A percentile compares a stretch with the other conserved stretches of the same genome.
Evolutionary conservation across 495 filamentous ascomycete genomes (phyloP).

Genomic region (Hyaloscypha finlandica): DNA sequence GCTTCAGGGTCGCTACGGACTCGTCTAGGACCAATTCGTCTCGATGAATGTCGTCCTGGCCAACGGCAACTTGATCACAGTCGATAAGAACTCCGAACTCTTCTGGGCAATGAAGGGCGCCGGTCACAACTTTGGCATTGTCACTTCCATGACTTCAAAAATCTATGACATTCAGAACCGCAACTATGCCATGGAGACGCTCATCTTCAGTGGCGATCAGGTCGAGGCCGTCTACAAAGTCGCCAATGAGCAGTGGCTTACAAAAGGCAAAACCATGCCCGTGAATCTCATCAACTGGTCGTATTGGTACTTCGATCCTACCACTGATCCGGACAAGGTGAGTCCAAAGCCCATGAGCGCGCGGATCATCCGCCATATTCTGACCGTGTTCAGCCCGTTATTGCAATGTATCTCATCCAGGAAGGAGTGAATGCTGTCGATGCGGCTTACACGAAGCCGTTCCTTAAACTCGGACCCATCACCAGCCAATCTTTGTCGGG

Average conservation of each 20-base stretch:
- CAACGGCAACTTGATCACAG: slow-evolving; percentile 47
- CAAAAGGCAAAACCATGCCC: slow-evolving; percentile 40
- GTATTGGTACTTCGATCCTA: slow-evolving; percentile 48
- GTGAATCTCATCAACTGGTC: slow-evolving; percentile 51
- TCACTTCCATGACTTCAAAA: slow-evolving; percentile 49
- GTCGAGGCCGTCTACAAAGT: slow-evolving; percentile 50
- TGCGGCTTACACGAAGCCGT: slow-evolving; percentile 44
- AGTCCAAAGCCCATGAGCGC: slow-evolving; percentile 20
- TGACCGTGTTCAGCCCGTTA: slow-evolving; percentile 39
- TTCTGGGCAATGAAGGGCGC: slow-evolving; percentile 61
- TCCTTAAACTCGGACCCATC: slow-evolving; percentile 47
- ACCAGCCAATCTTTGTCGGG: slow-evolving; percentile 36
- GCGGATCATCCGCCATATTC: not conserved
- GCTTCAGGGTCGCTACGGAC: slow-evolving; percentile 59
- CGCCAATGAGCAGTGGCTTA: slow-evolving; percentile 43
- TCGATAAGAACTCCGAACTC: slow-evolving; percentile 46
- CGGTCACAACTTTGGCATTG: slow-evolving; percentile 65
- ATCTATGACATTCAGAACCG: slow-evolving; percentile 44
- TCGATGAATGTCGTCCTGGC: slow-evolving; percentile 57
- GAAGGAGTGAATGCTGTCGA: slow-evolving; percentile 47
- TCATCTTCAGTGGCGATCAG: slow-evolving; percentile 50
- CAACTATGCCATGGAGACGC: slow-evolving; percentile 46
- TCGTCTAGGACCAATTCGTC: slow-evolving; percentile 59
- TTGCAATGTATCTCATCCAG: slow-evolving; percentile 53
- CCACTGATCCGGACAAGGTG: slow-evolving; percentile 41